Percentiles rank a stretch among this genome's conserved stretches.
These are phyloP conservation scores for Verticillium albo-atrum DNA, from an alignment of 2,329 filamentous ascomycete genomes.

Conservation along the genomic window DNA sequence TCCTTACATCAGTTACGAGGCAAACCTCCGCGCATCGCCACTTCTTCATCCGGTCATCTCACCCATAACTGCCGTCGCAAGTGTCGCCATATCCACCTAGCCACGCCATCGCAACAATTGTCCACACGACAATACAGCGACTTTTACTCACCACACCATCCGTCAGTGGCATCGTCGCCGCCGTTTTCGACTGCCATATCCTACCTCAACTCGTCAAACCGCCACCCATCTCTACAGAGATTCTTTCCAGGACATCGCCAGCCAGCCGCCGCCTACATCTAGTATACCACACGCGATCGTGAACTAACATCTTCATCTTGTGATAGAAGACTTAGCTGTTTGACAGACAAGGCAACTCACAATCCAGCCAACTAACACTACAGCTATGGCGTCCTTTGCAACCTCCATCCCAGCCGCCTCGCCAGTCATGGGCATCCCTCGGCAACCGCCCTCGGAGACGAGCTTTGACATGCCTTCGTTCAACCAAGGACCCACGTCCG, in stretches of 20 bases:
- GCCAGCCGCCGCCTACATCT: background rate
- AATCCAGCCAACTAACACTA: conserved; percentile 19
- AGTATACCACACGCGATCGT: background rate
- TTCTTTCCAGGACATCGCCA: background rate
- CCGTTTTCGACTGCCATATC: no score
- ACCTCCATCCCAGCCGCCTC: conserved; percentile 35
- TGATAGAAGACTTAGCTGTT: background rate
- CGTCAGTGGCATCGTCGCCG: no score
- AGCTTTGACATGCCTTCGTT: conserved; percentile 34
- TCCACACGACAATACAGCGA: no score
- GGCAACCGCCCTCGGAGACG: conserved; percentile 27
- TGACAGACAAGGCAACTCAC: conserved; percentile 15
- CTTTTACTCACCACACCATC: no score
- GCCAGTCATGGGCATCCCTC: conserved; percentile 37
- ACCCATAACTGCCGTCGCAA: no score
- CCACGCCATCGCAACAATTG: no score
- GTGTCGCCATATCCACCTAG: no score
- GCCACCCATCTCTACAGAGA: no score
- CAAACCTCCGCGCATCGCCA: no score
- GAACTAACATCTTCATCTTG: background rate
- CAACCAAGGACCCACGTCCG: conserved; percentile 9
- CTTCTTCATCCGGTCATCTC: no score
- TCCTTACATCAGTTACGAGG: no score
- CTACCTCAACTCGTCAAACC: no score
- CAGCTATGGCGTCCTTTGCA: conserved; percentile 39